Base-by-base conservation (phyloP, 2,329 filamentous ascomycete species). In the Curvularia spicifera region DNA sequence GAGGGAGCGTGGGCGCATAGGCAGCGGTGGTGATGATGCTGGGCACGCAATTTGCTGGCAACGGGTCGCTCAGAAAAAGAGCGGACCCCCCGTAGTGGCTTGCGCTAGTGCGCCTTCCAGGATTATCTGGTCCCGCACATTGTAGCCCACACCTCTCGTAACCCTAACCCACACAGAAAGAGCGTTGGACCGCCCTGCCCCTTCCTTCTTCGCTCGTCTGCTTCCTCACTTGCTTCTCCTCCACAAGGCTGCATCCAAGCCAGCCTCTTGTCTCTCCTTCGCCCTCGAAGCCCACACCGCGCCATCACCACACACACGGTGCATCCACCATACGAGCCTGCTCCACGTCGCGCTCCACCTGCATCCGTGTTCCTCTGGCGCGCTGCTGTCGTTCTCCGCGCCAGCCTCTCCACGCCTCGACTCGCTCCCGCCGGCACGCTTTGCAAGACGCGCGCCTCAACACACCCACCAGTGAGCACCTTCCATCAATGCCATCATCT, bases 321-420 rank as follows among this genome's bases (percentile, higher is more conserved):
- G 53, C 62, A 52, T 37, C 46, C 35, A 10, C 28, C 28, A 40
- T 18, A 10, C 54, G n/a, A 44, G 53, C 50, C 46, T 40, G 29
- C 42, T 48, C 53, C 57, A 50, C 52, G 53, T 56, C 40, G 51
- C 51, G 57, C 55, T 58, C 52, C 46, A 61, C 58, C 43, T 46
- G 2, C 53, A 39, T 56, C 51, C 44, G 62, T 60, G 57, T 61
- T 65, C 62, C 53, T 63, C 60, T 6, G 56, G 64, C 67, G 63
- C 65, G 51, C 65, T 69, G 62, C 64, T 66, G 65, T 61, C 60
- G 35, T 67, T 66, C 65, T 64, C 65, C 57, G 64, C 67, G 63
- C 62, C 61, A 58, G 61, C 62, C 65, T 69, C 59, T 63, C 59
- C 66, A 57, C 61, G 61, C 66, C 62, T 60, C 65, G 63, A 65